Base-by-base conservation (phyloP, 352 stramenopile genomes). In the Thraustochytrium striatum region DNA sequence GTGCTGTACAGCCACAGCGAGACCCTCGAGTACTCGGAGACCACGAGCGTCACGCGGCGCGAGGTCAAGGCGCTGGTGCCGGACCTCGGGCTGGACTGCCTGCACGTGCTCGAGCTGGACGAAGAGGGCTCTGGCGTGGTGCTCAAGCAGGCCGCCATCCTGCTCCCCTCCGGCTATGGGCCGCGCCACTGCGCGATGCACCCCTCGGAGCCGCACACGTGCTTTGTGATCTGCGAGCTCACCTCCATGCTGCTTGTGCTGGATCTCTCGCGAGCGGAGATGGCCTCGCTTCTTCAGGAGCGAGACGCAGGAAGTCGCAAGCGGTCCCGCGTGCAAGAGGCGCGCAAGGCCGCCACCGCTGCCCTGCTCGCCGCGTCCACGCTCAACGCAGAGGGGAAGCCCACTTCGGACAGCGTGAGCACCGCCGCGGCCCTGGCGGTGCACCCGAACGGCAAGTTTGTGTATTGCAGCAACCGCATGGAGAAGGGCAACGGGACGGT, bases 201-300 rank as follows among this genome's bases (percentile, higher is more conserved):
- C 39, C 0, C 39, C 5, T 9, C 44, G 3, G 39, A 61, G 16
- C n/a, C 47, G 16, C 25, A 30, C 50, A 11, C 44, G 30, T 9
- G 21, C 19, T 38, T 75, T 30, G 41, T 75, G 52, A 3, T 75
- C 5, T 75, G 65, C 50, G 65, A 75, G 47, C 16, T 75, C 8
- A 75, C 65, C 11, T 62, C 65, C 0, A 43, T 75, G 65, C 41
- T 75, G 9, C 39, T 30, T 32, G 28, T 61, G n/a, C 1, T 75
- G 9, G n/a, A n/a, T n/a, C n/a, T n/a, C n/a, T n/a, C n/a, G n/a
- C n/a, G n/a, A n/a, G n/a, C n/a, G n/a, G n/a, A n/a, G n/a, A n/a
- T n/a, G n/a, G n/a, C n/a, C n/a, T n/a, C n/a, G n/a, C n/a, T n/a
- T n/a, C n/a, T n/a, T n/a, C n/a, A n/a, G n/a, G n/a, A n/a, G n/a